A percentile compares a stretch with the other conserved stretches of the same genome.
phyloP scores from a whole-genome alignment of 768 basidiomycete genomes.

The Kwoniella dejecticola region DNA sequence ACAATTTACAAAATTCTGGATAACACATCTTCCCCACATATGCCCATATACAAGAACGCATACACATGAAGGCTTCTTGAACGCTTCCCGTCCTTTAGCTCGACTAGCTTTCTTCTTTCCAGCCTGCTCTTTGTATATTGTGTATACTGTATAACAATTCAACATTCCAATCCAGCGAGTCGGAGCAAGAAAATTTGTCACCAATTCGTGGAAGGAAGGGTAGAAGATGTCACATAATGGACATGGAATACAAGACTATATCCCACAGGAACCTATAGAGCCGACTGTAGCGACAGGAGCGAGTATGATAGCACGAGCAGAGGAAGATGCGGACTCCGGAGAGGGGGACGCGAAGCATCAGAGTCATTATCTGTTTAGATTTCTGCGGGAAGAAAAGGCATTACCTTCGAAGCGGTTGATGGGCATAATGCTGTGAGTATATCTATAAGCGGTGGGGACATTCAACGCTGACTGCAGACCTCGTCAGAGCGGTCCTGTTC shows the following conservation, averaged over 20 bases:
- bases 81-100: background rate
- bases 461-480: background rate
- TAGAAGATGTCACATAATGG: background rate
- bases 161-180: too few species aligned
- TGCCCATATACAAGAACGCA: too few species aligned
- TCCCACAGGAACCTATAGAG: constrained; percentile 16
- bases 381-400: constrained; percentile 22
- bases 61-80: too few species aligned
- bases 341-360: background rate
- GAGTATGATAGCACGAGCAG: constrained; percentile 6
- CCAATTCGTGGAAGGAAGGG: too few species aligned
- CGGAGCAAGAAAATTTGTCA: too few species aligned
- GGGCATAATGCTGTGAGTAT: constrained; percentile 27
- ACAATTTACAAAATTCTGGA: too few species aligned
- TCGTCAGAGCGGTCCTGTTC: constrained; percentile 27
- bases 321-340: background rate
- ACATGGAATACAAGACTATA: constrained; percentile 7
- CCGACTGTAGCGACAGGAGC: constrained; percentile 13
- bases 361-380: constrained; percentile 17
- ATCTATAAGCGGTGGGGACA: too few species aligned
- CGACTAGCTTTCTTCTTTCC: background rate
- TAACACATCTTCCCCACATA: too few species aligned
- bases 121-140: background rate
- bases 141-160: background rate
- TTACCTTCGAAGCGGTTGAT: constrained; percentile 18